These are phyloP conservation scores for Effrenium voratum DNA, from an alignment of 73 alveolate genomes.

Conservation along the genomic window DNA sequence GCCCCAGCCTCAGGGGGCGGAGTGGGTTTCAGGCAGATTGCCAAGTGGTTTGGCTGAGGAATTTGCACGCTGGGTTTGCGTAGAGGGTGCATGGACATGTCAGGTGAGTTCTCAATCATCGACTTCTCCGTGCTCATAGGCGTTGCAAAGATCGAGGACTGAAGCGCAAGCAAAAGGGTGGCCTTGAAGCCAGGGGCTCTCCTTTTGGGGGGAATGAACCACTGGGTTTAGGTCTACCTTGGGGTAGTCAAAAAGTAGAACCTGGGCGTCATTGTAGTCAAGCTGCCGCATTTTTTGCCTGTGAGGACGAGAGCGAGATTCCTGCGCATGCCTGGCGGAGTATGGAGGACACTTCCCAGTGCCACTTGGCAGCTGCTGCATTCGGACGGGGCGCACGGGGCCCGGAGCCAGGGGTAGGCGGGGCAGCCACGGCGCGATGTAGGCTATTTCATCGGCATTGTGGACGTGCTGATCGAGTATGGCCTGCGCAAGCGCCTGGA, in stretches of 20 bases:
- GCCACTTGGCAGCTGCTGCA: background rate
- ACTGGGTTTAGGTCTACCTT: background rate
- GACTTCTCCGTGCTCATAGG: constrained; percentile 35
- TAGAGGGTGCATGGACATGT: no score
- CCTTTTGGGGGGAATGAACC: background rate
- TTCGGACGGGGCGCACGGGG: no score
- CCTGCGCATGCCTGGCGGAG: constrained; percentile 17
- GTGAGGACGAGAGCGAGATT: background rate
- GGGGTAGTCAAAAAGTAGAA: background rate
- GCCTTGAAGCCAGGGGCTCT: background rate
- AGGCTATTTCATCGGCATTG: constrained; percentile 7
- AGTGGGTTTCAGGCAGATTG: no score
- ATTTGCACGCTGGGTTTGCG: no score
- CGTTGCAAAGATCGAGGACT: background rate
- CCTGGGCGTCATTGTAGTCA: background rate
- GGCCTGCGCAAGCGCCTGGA: constrained; percentile 29
- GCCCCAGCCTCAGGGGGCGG: no score
- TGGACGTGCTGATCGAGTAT: constrained; percentile 8
- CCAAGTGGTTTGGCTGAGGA: no score
- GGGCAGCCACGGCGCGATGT: background rate
- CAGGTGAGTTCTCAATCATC: constrained; percentile 14
- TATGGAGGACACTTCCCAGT: constrained; percentile 30
- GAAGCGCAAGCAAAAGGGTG: background rate
- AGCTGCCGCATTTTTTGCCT: background rate
- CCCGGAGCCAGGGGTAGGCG: no score